Evolutionary conservation across 768 basidiomycete species (phyloP).

Genomic region (Tephrocybe sp.): DNA sequence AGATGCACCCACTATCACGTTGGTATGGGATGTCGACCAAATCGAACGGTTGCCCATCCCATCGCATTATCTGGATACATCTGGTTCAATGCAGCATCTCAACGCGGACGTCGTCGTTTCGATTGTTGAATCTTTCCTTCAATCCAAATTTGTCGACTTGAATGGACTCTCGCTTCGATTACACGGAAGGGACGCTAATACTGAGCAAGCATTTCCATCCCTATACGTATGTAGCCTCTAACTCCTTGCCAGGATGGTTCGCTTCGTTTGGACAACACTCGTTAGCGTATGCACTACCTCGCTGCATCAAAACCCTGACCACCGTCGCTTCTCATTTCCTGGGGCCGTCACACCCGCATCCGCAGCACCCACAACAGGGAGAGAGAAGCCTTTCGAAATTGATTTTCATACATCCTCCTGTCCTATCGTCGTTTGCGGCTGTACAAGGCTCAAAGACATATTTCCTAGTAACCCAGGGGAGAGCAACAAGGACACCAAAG

Average conservation of each 20-base stretch:
- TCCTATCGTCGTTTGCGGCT: constrained; percentile 23
- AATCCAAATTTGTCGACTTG: constrained; percentile 1
- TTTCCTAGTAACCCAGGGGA: constrained; percentile 1
- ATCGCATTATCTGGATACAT: not conserved
- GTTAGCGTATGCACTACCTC: constrained; percentile 24
- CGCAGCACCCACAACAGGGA: not conserved
- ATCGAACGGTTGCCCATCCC: constrained; percentile 23
- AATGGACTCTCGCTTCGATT: constrained; percentile 19
- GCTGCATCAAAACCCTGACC: constrained; percentile 14
- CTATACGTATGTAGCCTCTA: not conserved
- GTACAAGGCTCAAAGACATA: constrained; percentile 17
- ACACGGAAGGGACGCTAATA: constrained; percentile 19
- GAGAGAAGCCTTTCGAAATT: constrained; percentile 9
- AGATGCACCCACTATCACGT: constrained; percentile 13
- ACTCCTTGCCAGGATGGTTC: constrained; percentile 16
- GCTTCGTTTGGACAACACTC: constrained; percentile 21
- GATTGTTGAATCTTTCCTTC: constrained; percentile 18
- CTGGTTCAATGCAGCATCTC: constrained; percentile 10
- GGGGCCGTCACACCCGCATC: not conserved
- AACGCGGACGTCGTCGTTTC: constrained; percentile 3
- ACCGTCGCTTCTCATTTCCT: constrained; percentile 18
- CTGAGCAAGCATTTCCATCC: constrained; percentile 18
- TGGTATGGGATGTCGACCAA: constrained; percentile 26
- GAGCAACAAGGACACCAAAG: not conserved
- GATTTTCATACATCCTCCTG: constrained; percentile 24